Conservation (phyloP, 352 stramenopile genomes). For the Globisporangium okanoganense region DNA sequence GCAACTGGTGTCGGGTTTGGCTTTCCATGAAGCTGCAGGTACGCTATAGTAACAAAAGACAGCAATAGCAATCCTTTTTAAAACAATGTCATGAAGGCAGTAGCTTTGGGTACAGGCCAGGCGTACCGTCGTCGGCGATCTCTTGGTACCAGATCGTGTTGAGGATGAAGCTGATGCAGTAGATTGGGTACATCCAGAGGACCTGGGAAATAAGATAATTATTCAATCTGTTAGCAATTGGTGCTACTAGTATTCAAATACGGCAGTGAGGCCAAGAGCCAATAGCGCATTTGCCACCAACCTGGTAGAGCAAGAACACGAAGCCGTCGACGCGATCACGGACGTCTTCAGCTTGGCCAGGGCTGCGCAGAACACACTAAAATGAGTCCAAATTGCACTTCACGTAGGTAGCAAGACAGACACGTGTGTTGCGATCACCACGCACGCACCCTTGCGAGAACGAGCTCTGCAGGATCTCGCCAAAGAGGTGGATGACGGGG, state of each 20-base stretch:
- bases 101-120: background rate
- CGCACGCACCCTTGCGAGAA: slow-evolving; percentile 54
- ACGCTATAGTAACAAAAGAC: slow-evolving; percentile 31
- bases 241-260: background rate
- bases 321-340: slow-evolving; percentile 78
- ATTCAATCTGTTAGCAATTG: too few relatives aligned
- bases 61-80: background rate
- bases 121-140: slow-evolving; percentile 79
- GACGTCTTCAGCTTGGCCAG: slow-evolving; percentile 60
- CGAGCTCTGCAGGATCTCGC: slow-evolving; percentile 68
- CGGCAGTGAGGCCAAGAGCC: background rate
- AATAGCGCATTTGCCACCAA: slow-evolving; percentile 9
- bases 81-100: background rate
- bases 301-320: slow-evolving; percentile 85
- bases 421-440: background rate
- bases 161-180: slow-evolving; percentile 90
- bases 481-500: slow-evolving; percentile 85
- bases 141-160: slow-evolving; percentile 92
- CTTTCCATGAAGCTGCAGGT: slow-evolving; percentile 78
- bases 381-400: too few relatives aligned
- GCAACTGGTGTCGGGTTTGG: slow-evolving; percentile 67
- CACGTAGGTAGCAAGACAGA: too few relatives aligned
- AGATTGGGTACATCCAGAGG: slow-evolving; percentile 90
- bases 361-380: slow-evolving; percentile 20
- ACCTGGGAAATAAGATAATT: slow-evolving; percentile 24